Evolutionary conservation across 345 rosid genomes (phyloP), one percentile per base, ranked within the genome.

Genomic region (Citrus cavaleriei): DNA sequence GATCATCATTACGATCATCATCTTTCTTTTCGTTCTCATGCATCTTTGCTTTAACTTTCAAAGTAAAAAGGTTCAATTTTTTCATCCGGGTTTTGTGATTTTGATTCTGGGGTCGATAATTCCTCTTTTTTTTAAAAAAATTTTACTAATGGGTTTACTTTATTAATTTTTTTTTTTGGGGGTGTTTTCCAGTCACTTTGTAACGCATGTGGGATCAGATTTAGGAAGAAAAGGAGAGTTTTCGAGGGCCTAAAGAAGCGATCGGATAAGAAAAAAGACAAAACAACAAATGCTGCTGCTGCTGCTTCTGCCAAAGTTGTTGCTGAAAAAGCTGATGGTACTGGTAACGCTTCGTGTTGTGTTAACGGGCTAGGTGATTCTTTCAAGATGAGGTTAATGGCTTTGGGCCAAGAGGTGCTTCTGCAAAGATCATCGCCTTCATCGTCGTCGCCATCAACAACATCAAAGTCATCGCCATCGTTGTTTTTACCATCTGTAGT

Each of bases 181-280:
- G 13, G 8, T 16, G 37, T 21, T 49, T 75, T 73, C 19, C 89
- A 95, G 98, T 88, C 95, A 35, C 84, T 93, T 28, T 93, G 98
- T 83, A 95, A 95, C 81, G 98, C 98, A 35, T 95, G 98, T 81
- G 98, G 98, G 80, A 93, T 95, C 79, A 92, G 92, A 60, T 83
- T 86, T 81, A 87, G 94, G 78, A 93, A 93, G 88, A 89, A 75
- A 72, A 90, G 87, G 81, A 77, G 89, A 68, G 79, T 72, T 28
- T 75, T 82, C 34, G 59, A 79, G 77, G 70, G 79, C 13, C 81
- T 74, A 54, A 80, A 79, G 28, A 87, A 77, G 73, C 40, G 24
- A 68, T 34, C 71, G 18, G 77, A 62, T 35, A 90, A 75, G 84
- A 88, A 67, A 69, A 79, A 76, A n/a, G 85, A 83, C 61, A 83